Conservation (phyloP, 371 early-diverging fungal genomes). For the Syncephalastrum racemosum region DNA sequence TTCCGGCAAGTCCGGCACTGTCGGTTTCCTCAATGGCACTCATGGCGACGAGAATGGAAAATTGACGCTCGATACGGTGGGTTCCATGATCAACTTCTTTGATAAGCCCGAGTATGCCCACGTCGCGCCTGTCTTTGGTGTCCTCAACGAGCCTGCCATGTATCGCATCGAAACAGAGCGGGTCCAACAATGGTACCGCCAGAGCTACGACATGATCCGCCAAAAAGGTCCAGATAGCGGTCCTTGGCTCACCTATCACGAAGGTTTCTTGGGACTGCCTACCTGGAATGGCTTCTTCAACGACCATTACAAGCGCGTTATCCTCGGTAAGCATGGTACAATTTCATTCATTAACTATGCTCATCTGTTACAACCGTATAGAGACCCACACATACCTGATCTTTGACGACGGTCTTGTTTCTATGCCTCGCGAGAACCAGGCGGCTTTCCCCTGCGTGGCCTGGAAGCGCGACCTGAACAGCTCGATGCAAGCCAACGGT, state of each 20-base stretch:
- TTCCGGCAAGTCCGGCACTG: constrained; percentile 51
- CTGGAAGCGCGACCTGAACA: constrained; percentile 31
- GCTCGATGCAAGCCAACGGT: constrained; percentile 30
- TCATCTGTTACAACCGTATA: constrained; percentile 1
- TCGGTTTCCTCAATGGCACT: constrained; percentile 53
- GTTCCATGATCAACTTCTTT: constrained; percentile 39
- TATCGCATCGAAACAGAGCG: constrained; percentile 13
- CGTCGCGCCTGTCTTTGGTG: constrained; percentile 55
- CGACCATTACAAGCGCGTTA: constrained; percentile 22
- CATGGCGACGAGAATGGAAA: constrained; percentile 33
- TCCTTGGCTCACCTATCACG: constrained; percentile 45
- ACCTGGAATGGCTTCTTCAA: constrained; percentile 42
- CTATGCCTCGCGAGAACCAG: constrained; percentile 41
- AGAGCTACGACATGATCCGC: constrained; percentile 33
- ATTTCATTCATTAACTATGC: not conserved
- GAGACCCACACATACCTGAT: constrained; percentile 50
- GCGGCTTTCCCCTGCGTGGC: constrained; percentile 48
- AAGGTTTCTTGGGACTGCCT: constrained; percentile 38
- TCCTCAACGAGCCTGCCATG: constrained; percentile 52
- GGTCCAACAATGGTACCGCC: constrained; percentile 35
- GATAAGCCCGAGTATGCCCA: constrained; percentile 49
- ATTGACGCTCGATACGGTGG: constrained; percentile 31
- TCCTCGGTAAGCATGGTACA: constrained; percentile 29
- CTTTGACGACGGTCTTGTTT: constrained; percentile 46
- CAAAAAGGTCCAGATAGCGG: constrained; percentile 30